Conservation (phyloP, 2,329 filamentous ascomycete species). For the Keithomyces neogunnii region DNA sequence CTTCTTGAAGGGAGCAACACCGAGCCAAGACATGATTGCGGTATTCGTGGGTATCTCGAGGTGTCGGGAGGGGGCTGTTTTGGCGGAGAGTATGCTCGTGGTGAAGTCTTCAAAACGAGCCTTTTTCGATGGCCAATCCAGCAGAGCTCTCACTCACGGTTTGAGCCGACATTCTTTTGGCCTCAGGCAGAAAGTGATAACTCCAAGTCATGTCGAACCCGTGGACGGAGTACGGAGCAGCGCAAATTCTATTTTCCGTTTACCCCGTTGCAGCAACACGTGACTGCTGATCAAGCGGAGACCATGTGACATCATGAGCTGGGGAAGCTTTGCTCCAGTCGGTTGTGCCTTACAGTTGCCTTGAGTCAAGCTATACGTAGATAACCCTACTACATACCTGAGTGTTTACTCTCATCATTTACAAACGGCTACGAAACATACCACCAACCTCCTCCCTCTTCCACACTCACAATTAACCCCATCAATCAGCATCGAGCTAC, state of each 20-base stretch:
- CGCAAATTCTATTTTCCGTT: no score
- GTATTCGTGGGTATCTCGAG: conserved; percentile 27
- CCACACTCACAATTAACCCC: neutral
- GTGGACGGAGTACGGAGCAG: neutral
- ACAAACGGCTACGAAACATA: no score
- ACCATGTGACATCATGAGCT: conserved; percentile 12
- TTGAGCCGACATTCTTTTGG: conserved; percentile 18
- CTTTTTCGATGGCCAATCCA: conserved; percentile 26
- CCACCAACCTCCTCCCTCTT: neutral
- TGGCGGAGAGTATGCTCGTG: neutral
- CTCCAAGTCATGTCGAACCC: neutral
- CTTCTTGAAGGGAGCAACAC: conserved; percentile 61
- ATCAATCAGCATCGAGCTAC: conserved; percentile 8
- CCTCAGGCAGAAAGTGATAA: conserved; percentile 17
- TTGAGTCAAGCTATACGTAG: no score
- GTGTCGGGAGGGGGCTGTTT: conserved; percentile 19
- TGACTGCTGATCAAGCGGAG: neutral
- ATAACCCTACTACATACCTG: no score
- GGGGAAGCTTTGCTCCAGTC: neutral
- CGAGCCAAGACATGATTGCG: conserved; percentile 67
- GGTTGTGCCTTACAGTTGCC: neutral
- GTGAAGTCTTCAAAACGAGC: conserved; percentile 28
- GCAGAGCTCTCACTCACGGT: conserved; percentile 21
- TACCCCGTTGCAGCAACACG: neutral
- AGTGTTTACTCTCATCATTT: no score